Evolutionary conservation across 2,329 filamentous ascomycete species (phyloP), one percentile per base, ranked within the genome.

Genomic region (Apiospora pterosperma): DNA sequence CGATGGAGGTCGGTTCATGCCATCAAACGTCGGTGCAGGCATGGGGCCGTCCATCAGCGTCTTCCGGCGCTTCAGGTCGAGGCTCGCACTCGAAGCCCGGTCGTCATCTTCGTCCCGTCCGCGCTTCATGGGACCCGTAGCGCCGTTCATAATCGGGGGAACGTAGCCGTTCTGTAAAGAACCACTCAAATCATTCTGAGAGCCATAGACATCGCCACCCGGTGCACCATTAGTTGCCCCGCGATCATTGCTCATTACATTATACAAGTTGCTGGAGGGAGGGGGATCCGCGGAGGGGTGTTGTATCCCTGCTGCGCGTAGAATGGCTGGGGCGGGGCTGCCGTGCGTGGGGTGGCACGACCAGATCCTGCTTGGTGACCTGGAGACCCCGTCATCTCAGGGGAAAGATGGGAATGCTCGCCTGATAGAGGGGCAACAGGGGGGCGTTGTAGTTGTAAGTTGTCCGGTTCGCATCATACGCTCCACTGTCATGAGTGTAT

Each of bases 331-430:
- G 88, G 84, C 0, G 90, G 85, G 11, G 88, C 84, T 5, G 92
- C 87, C 0, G 92, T 96, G 70, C 94, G 88, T 12, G 94, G 93
- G 23, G 93, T 97, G 39, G 93, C 92, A 67, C 93, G 89, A 38
- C 93, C 93, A 36, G 93, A 95, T 25, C 88, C 88, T 65, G 91
- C 90, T 73, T 92, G 91, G 74, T 96, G 92, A 66, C 80, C 85
- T 8, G 92, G 92, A 59, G 93, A 96, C 19, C 90, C 91, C 1
- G 90, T 90, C 84, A 97, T 90, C 68, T 97, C 93, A 5, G 92
- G 87, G 19, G 92, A 90, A 61, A 97, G 80, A 73, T 96, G 93
- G 62, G 88, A 77, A 74, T 92, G 89, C 58, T 97, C 92, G 63
- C 85, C 88, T 48, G 89, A 81, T 70, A 95, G 81, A 16, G 88